A percentile compares a stretch with the other conserved stretches of the same genome.
phyloP scores from a whole-genome alignment of 352 stramenopile genomes.

The Globisporangium recalcitrans region DNA sequence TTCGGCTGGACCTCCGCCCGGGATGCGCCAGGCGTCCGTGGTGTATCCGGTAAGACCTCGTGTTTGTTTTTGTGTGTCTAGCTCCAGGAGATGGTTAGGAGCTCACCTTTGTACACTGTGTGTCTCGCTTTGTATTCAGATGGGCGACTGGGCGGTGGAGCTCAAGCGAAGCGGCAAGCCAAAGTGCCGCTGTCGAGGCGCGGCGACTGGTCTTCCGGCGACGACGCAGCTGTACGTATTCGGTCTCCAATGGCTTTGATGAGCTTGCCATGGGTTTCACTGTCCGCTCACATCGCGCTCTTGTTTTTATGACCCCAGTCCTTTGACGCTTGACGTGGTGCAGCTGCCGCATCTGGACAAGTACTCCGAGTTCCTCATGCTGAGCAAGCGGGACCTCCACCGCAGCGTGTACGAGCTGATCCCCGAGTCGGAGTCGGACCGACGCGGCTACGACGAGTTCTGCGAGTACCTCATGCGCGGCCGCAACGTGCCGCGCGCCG shows the following conservation, averaged over 20 bases:
- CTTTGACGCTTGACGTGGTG: constrained; percentile 54
- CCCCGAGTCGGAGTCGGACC: constrained; percentile 49
- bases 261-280: not conserved
- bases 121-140: constrained; percentile 18
- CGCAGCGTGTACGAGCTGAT: constrained; percentile 66
- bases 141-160: constrained; percentile 40
- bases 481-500: constrained; percentile 42
- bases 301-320: constrained; percentile 25
- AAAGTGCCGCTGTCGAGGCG: constrained; percentile 46
- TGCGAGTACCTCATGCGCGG: constrained; percentile 56
- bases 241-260: not conserved
- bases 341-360: constrained; percentile 54
- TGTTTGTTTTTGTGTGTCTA: not conserved
- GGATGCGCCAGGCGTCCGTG: constrained; percentile 8
- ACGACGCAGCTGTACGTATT: constrained; percentile 18
- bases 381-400: constrained; percentile 41
- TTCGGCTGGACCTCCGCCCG: not conserved
- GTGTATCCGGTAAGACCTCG: constrained; percentile 14
- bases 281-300: not conserved
- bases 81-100: not conserved
- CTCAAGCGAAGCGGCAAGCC: constrained; percentile 40
- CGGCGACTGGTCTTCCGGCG: constrained; percentile 21
- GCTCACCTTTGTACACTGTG: not conserved
- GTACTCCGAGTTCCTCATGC: constrained; percentile 61
- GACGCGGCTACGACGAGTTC: constrained; percentile 56